A percentile compares a stretch with the other conserved stretches of the same genome.
Conservation (phyloP, 441 rosid genomes). For the Populus hybrid region DNA sequence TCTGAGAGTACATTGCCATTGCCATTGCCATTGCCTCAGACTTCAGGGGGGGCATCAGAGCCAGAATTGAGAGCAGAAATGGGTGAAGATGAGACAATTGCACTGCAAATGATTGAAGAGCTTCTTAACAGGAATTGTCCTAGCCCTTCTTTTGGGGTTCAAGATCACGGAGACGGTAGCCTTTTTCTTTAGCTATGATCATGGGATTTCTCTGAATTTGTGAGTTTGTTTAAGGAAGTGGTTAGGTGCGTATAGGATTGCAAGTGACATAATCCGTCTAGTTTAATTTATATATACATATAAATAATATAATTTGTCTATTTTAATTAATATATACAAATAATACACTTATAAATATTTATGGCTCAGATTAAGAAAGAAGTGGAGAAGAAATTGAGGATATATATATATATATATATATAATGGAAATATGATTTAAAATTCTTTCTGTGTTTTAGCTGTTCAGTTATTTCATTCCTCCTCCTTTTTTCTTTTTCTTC, state of each 20-base stretch:
- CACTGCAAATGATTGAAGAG: slow-evolving; percentile 92
- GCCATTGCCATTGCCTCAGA: slow-evolving; percentile 8
- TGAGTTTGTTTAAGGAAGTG: neutral
- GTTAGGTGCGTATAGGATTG: neutral
- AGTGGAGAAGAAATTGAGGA: no score
- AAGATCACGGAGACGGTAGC: slow-evolving; percentile 12
- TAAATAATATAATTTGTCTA: no score
- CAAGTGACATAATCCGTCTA: neutral
- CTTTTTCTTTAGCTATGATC: neutral
- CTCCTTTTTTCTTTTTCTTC: no score
- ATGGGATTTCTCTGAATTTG: neutral
- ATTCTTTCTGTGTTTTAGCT: no score
- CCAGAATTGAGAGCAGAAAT: slow-evolving; percentile 24
- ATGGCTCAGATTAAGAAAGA: no score
- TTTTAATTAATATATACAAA: no score
- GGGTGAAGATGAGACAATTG: slow-evolving; percentile 66
- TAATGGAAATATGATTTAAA: no score
- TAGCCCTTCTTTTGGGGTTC: slow-evolving; percentile 30
- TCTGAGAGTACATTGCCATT: neutral
- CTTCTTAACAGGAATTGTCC: slow-evolving; percentile 64
- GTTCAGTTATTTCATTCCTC: no score
- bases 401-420: no score
- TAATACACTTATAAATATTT: no score
- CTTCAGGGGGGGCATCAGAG: neutral
- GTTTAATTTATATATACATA: neutral